Conservation (phyloP, 305 asterid species). For the Fraxinus greggii region DNA sequence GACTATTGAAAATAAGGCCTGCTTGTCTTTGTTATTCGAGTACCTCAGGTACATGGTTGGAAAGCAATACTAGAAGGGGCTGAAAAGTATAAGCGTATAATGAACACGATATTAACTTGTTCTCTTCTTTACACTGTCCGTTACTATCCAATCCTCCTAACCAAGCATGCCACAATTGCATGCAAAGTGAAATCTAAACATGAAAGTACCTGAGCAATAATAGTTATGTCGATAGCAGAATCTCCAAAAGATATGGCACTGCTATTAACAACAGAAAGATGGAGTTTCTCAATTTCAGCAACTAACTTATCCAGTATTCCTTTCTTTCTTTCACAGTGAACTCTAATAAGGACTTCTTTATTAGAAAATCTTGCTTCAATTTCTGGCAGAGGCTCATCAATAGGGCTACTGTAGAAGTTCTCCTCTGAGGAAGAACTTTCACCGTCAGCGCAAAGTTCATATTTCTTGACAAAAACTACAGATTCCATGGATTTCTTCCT, state of each 20-base stretch:
- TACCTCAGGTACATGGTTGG: background rate
- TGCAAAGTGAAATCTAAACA: background rate
- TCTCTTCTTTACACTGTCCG: background rate
- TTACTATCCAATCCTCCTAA: background rate
- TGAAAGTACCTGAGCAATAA: slow-evolving; percentile 52
- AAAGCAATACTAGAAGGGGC: background rate
- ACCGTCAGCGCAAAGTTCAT: slow-evolving; percentile 25
- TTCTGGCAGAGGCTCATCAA: slow-evolving; percentile 45
- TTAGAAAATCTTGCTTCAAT: slow-evolving; percentile 53
- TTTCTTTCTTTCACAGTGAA: slow-evolving; percentile 55
- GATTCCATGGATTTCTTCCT: slow-evolving; percentile 38
- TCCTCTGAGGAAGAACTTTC: slow-evolving; percentile 37
- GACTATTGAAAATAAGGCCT: background rate
- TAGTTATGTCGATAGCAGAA: slow-evolving; percentile 54
- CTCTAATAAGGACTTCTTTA: slow-evolving; percentile 44
- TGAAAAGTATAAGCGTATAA: background rate
- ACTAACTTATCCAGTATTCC: slow-evolving; percentile 45
- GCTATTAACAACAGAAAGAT: slow-evolving; percentile 42
- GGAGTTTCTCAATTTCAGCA: slow-evolving; percentile 51
- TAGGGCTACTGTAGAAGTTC: slow-evolving; percentile 5
- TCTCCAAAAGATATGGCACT: slow-evolving; percentile 51
- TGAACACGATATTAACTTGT: background rate
- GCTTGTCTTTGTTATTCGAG: background rate
- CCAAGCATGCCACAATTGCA: background rate
- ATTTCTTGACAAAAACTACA: slow-evolving; percentile 40